Conservation (phyloP, 345 rosid species). For the Microcos paniculata region DNA sequence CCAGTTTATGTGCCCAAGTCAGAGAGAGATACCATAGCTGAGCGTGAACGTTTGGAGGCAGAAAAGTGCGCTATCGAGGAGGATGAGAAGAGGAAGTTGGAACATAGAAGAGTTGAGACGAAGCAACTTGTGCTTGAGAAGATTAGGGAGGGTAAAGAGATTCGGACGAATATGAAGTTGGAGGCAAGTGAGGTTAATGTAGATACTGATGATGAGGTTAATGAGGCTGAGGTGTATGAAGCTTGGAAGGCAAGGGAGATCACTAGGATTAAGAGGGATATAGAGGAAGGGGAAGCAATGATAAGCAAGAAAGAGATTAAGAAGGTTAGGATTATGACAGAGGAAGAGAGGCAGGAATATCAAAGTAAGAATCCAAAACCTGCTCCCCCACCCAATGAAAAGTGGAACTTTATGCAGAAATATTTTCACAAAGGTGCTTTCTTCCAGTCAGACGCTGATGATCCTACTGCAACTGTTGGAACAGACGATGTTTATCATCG, state of each 20-base stretch:
- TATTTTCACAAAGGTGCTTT: constrained; percentile 81
- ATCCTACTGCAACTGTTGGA: constrained; percentile 50
- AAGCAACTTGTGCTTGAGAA: constrained; percentile 69
- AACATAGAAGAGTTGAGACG: constrained; percentile 59
- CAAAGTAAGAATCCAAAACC: constrained; percentile 77
- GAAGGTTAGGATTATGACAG: constrained; percentile 78
- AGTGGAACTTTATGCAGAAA: constrained; percentile 81
- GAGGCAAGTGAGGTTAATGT: constrained; percentile 66
- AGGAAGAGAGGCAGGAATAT: constrained; percentile 80
- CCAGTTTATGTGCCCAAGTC: constrained; percentile 69
- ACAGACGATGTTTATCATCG: constrained; percentile 43
- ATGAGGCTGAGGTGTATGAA: constrained; percentile 77
- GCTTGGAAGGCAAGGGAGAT: constrained; percentile 88
- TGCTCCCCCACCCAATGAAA: constrained; percentile 51
- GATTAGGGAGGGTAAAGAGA: constrained; percentile 59
- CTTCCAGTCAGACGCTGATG: constrained; percentile 56
- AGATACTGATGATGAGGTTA: constrained; percentile 76
- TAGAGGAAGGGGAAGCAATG: constrained; percentile 67
- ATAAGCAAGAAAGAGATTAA: constrained; percentile 73
- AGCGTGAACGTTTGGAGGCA: constrained; percentile 65
- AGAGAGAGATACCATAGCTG: constrained; percentile 71
- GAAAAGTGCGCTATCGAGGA: constrained; percentile 66
- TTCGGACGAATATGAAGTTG: constrained; percentile 57
- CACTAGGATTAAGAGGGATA: constrained; percentile 66
- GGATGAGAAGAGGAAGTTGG: constrained; percentile 54